phyloP scores from a whole-genome alignment of 169 alveolate genomes.

The Theileria orientalis region DNA sequence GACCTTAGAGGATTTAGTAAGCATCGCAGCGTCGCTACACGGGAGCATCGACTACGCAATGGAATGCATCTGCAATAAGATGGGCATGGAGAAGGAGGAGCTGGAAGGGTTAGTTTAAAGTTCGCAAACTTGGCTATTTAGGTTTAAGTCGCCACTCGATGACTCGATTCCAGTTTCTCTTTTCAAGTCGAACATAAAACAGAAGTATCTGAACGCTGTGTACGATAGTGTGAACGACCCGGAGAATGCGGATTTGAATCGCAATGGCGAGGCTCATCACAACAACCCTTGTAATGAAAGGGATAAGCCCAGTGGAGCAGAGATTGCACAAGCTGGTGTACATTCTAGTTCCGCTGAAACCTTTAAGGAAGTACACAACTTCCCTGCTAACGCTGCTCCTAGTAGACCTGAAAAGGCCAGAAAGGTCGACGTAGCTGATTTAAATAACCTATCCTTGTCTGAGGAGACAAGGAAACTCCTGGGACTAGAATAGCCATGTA shows the following conservation, averaged over 20 bases:
- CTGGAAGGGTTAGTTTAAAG: background rate
- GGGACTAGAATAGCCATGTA: slow-evolving; percentile 29
- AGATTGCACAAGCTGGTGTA: no score
- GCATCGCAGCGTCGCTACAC: slow-evolving; percentile 42
- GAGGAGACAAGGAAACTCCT: slow-evolving; percentile 52
- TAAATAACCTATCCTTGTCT: slow-evolving; percentile 42
- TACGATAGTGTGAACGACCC: background rate
- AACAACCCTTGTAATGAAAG: no score
- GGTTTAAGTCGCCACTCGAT: slow-evolving; percentile 3
- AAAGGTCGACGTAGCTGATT: background rate
- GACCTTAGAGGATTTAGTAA: slow-evolving; percentile 45
- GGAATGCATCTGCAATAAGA: background rate
- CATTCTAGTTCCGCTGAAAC: no score
- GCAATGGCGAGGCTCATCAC: no score
- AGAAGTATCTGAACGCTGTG: background rate
- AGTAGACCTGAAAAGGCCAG: background rate
- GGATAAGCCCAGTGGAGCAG: no score
- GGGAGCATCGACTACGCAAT: slow-evolving; percentile 30
- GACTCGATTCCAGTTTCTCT: slow-evolving; percentile 14
- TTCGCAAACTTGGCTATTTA: background rate
- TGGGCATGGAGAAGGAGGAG: background rate
- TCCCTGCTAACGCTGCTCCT: background rate
- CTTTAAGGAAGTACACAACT: background rate
- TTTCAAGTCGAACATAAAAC: background rate
- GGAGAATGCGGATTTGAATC: background rate